These are phyloP conservation scores for Erysimum pusillum DNA, from an alignment of 441 rosid species.

Conservation along the genomic window DNA sequence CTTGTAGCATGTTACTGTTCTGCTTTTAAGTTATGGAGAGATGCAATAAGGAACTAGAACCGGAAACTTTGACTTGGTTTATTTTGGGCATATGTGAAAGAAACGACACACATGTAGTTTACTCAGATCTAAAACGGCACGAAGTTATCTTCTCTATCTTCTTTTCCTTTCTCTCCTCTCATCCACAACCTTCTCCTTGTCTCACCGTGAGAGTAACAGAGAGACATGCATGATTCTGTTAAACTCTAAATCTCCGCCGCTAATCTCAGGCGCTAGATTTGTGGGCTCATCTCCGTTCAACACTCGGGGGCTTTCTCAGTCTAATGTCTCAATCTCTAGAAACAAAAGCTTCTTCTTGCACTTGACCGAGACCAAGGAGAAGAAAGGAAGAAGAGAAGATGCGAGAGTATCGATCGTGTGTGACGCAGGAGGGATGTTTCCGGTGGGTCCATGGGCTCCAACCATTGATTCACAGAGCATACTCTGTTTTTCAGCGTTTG, in stretches of 20 bases:
- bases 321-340: conserved; percentile 1
- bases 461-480: too few relatives aligned
- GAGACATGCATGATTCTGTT: conserved; percentile 41
- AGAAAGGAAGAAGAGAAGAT: too few relatives aligned
- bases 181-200: conserved; percentile 29
- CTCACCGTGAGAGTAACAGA: conserved; percentile 1
- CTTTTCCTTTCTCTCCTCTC: not conserved
- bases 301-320: not conserved
- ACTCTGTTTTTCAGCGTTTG: too few relatives aligned
- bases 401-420: conserved; percentile 50
- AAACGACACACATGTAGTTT: conserved; percentile 28
- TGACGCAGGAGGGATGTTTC: conserved; percentile 60
- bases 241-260: conserved; percentile 29
- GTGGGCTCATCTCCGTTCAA: not conserved
- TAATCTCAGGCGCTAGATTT: conserved; percentile 30
- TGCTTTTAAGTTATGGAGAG: too few relatives aligned
- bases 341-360: conserved; percentile 31
- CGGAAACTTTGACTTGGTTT: too few relatives aligned
- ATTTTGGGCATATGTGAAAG: too few relatives aligned
- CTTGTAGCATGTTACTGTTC: too few relatives aligned
- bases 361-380: too few relatives aligned
- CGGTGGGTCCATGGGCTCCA: conserved; percentile 53
- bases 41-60: too few relatives aligned
- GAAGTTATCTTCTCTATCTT: conserved; percentile 17
- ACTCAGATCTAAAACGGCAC: conserved; percentile 22